Base-by-base conservation (phyloP, 2,329 filamentous ascomycete genomes). In the Aspergillus piperis region DNA sequence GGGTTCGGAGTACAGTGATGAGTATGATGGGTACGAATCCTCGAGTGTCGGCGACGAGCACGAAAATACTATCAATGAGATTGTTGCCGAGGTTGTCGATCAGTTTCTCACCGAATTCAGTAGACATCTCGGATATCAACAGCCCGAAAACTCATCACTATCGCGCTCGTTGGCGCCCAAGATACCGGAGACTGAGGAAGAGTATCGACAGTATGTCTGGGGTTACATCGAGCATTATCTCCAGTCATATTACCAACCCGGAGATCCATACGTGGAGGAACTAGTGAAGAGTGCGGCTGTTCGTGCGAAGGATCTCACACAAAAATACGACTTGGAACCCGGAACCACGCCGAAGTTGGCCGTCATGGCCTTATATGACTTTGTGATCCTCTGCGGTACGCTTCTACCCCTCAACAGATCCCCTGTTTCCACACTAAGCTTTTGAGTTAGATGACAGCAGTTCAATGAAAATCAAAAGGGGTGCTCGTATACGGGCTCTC, bases 361-460 rank as follows among this genome's bases (percentile, higher is more conserved):
- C 23, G 21, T 55, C 7, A 55, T 55, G 53, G 53, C 17, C 27
- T 47, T 55, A 27, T 55, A 55, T 38, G 53, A 55, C 30, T 55
- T 55, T 38, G 53, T 47, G 6, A 55, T 54, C n/a, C 53, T 55
- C 2, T 55, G 53, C 32, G 53, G 53, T 55, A 55, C n/a, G 38
- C 25, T 13, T 21, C 17, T 30, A 3, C 2, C 2, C n/a, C 15
- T 13, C n/a, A 15, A 39, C 8, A 55, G 11, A 25, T 4, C 5
- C 41, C 3, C 5, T 1, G 5, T 2, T 13, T 2, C 21, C 17
- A n/a, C 0, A 27, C 23, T 42, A 13, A 27, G 39, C 8, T 5
- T 17, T 2, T n/a, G 25, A 2, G 5, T 2, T 32, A 55, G 53
- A 55, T 36, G 25, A 55, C 11, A 55, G 53, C 23, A 10, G 8